Percentiles rank a stretch among this genome's conserved stretches.
These are phyloP conservation scores for Trichoderma reesei DNA, from an alignment of 495 filamentous ascomycete genomes.

Conservation along the genomic window DNA sequence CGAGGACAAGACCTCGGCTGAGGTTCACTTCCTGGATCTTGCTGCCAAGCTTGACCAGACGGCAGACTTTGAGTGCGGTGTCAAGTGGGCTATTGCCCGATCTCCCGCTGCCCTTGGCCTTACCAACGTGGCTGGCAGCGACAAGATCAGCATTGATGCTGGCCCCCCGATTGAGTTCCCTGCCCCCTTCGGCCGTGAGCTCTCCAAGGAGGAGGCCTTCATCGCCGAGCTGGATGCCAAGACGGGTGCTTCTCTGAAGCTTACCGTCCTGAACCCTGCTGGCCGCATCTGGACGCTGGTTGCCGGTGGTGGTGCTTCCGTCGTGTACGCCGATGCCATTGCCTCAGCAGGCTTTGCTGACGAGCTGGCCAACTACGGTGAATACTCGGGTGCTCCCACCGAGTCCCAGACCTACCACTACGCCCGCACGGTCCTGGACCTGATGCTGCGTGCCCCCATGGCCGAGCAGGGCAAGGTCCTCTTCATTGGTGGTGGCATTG, in stretches of 20 bases:
- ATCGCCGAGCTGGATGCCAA: slow-evolving; percentile 98
- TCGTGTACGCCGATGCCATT: slow-evolving; percentile 98
- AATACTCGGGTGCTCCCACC: slow-evolving; percentile 97
- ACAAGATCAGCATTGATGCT: slow-evolving; percentile 87
- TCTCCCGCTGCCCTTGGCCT: slow-evolving; percentile 80
- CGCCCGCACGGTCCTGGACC: slow-evolving; percentile 87
- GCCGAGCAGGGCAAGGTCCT: slow-evolving; percentile 90
- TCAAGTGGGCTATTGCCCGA: slow-evolving; percentile 95
- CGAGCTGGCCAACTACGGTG: slow-evolving; percentile 98
- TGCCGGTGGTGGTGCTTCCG: slow-evolving; percentile 97
- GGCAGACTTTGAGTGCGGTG: slow-evolving; percentile 97
- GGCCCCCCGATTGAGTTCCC: slow-evolving; percentile 98
- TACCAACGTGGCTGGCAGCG: slow-evolving; percentile 38
- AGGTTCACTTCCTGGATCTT: slow-evolving; percentile 96
- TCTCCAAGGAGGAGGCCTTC: slow-evolving; percentile 97
- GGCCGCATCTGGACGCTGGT: slow-evolving; percentile 97
- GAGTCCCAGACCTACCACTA: slow-evolving; percentile 99
- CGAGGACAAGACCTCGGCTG: slow-evolving; percentile 76
- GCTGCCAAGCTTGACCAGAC: slow-evolving; percentile 99
- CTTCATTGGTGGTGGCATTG: slow-evolving; percentile 99
- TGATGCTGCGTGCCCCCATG: slow-evolving; percentile 89
- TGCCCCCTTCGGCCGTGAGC: slow-evolving; percentile 94
- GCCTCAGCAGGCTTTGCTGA: slow-evolving; percentile 90
- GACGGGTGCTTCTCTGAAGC: slow-evolving; percentile 96
- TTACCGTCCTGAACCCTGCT: slow-evolving; percentile 84